phyloP scores from a whole-genome alignment of 2,329 filamentous ascomycete genomes.

The Leptosphaerulina australis region DNA sequence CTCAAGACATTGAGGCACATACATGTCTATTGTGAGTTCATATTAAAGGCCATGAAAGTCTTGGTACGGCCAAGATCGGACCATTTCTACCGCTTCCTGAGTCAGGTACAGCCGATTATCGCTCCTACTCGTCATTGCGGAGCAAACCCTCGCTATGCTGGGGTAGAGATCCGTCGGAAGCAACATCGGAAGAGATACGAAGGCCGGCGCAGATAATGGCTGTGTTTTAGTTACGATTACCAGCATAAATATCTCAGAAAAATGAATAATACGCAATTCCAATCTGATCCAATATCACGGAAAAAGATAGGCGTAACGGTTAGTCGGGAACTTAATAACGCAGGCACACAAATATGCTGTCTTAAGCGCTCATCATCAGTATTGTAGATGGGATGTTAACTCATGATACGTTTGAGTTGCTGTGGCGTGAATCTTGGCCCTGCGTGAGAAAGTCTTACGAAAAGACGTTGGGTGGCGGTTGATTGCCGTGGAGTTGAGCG shows the following conservation, averaged over 20 bases:
- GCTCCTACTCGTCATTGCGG: conserved; percentile 18
- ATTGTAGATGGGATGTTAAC: background rate
- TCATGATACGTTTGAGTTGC: too few relatives aligned
- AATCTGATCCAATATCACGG: too few relatives aligned
- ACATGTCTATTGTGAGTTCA: conserved; percentile 3
- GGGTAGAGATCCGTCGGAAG: conserved; percentile 10
- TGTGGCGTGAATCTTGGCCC: too few relatives aligned
- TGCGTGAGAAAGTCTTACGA: background rate
- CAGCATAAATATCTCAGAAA: background rate
- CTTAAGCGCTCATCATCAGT: too few relatives aligned
- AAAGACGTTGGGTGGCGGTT: background rate
- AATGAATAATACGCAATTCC: too few relatives aligned
- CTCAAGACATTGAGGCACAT: background rate
- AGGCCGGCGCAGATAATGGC: background rate
- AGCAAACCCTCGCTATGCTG: conserved; percentile 7
- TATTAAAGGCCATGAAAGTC: conserved; percentile 2
- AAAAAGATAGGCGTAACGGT: too few relatives aligned
- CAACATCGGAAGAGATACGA: conserved; percentile 13
- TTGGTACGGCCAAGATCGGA: conserved; percentile 4
- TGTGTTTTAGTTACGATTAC: background rate
- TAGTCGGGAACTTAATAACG: too few relatives aligned
- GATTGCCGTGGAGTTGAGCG: background rate
- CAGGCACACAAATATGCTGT: too few relatives aligned
- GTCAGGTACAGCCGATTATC: conserved; percentile 15
- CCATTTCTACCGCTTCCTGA: background rate